A percentile compares a stretch with the other conserved stretches of the same genome.
Conservation (phyloP, 2,329 filamentous ascomycete genomes). For the Aspergillus sp. region DNA sequence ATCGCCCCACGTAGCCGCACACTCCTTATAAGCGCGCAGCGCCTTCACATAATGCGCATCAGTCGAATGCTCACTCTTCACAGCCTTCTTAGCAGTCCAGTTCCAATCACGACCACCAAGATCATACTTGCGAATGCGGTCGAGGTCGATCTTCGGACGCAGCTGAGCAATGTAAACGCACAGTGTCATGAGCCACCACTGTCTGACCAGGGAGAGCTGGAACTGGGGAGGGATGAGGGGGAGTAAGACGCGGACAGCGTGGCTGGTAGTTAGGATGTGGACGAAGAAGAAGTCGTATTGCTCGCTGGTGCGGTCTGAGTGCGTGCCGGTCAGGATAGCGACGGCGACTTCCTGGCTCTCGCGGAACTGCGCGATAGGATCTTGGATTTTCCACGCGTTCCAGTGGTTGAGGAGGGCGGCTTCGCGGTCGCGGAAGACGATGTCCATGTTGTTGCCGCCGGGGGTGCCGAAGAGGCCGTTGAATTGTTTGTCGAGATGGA, state of each 20-base stretch:
- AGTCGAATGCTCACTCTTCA: conserved; percentile 66
- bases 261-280: conserved; percentile 79
- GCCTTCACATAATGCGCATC: conserved; percentile 89
- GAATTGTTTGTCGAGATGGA: conserved; percentile 70
- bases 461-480: conserved; percentile 63
- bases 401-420: conserved; percentile 78
- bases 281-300: conserved; percentile 81
- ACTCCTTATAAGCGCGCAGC: conserved; percentile 57
- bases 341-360: conserved; percentile 63
- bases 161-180: conserved; percentile 74
- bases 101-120: conserved; percentile 71
- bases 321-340: conserved; percentile 43
- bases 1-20: conserved; percentile 46
- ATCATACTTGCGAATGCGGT: conserved; percentile 62
- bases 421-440: conserved; percentile 69
- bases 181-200: conserved; percentile 88
- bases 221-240: conserved; percentile 72
- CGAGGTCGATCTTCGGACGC: conserved; percentile 70
- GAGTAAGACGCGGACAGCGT: conserved; percentile 83
- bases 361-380: conserved; percentile 73
- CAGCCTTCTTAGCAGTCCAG: conserved; percentile 69
- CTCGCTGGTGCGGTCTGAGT: conserved; percentile 33
- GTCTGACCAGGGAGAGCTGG: conserved; percentile 72
- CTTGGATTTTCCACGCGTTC: conserved; percentile 77
- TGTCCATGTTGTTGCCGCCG: conserved; percentile 64